Evolutionary conservation across 257 asterid genomes (phyloP), one percentile per base, ranked within the genome.

Genomic region (Solanum chilense): DNA sequence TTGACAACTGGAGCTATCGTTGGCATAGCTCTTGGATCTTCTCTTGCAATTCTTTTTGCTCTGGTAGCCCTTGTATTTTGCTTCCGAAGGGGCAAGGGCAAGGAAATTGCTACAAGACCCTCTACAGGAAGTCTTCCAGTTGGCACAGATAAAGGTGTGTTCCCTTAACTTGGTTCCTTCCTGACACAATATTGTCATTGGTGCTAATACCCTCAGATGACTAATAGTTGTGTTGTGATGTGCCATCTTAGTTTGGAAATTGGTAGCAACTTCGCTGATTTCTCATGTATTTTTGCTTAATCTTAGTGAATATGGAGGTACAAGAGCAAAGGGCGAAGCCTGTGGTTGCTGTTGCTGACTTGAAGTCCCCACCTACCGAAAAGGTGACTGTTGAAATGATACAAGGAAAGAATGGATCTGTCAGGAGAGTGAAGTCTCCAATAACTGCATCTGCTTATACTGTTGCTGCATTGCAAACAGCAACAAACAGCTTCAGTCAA

Each of bases 401-500:
- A 88, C 97, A 94, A 60, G 98, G 93, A 89, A 92, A 92, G 78
- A 96, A 90, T 89, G 97, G 97, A 87, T 95, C 99, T 73, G 44
- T 94, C 86, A 96, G 88, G 92, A 92, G 97, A 86, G 92, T 86
- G 52, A 95, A 93, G 85, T 93, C 97, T 82, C 98, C 98, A 9
- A 90, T 94, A 86, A 95, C 98, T 44, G 95, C 97, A 86, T 90
- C 98, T 49, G 87, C 99, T 31, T 97, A 93, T 86, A 91, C 98
- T 45, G 98, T 97, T 45, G 99, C 99, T 84, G 83, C 95, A 68
- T 96, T 97, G 89, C 99, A 97, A 90, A 93, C 94, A 75, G 96
- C 98, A 78, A 94, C 99, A 70, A 95, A 96, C 89, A 95, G 99
- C 94, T 97, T 97, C 91, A 92, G 96, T 89, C 99, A 95, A 93